A percentile compares a stretch with the other conserved stretches of the same genome.
Evolutionary conservation across 2,329 filamentous ascomycete genomes (phyloP).

Genomic region (Aspergillus latus): DNA sequence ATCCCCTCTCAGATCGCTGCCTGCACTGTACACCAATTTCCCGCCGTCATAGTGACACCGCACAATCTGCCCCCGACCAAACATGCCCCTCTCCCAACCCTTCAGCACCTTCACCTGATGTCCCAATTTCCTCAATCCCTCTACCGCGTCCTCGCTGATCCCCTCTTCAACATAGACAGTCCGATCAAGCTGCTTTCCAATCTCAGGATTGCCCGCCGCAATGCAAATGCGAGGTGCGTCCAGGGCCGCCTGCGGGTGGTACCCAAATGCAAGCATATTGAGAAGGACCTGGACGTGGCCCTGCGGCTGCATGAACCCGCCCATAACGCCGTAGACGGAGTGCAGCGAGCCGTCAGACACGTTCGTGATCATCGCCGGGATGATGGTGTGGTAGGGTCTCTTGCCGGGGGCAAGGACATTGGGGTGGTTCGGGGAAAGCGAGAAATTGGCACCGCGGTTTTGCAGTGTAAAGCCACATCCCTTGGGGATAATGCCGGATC

Average conservation of each 20-base stretch:
- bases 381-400: constrained; percentile 96
- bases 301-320: constrained; percentile 97
- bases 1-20: constrained; percentile 85
- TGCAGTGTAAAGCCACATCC: constrained; percentile 92
- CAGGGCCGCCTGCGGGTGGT: constrained; percentile 81
- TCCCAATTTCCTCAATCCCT: constrained; percentile 67
- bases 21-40: constrained; percentile 75
- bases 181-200: constrained; percentile 58
- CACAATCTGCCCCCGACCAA: constrained; percentile 87
- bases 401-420: constrained; percentile 80
- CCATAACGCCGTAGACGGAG: constrained; percentile 93
- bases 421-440: constrained; percentile 66
- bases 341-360: constrained; percentile 70
- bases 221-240: constrained; percentile 93
- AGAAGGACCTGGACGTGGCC: constrained; percentile 91
- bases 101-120: constrained; percentile 69
- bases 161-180: constrained; percentile 81
- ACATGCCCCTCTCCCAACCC: constrained; percentile 66
- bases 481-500: constrained; percentile 78
- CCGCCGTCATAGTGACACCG: constrained; percentile 74
- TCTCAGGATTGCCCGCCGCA: constrained; percentile 67
- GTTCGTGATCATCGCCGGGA: constrained; percentile 86
- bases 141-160: constrained; percentile 66
- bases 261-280: constrained; percentile 79
- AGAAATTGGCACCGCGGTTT: constrained; percentile 88